Conservation (phyloP, 2,329 filamentous ascomycete genomes). For the Pestalotiopsis sp. region DNA sequence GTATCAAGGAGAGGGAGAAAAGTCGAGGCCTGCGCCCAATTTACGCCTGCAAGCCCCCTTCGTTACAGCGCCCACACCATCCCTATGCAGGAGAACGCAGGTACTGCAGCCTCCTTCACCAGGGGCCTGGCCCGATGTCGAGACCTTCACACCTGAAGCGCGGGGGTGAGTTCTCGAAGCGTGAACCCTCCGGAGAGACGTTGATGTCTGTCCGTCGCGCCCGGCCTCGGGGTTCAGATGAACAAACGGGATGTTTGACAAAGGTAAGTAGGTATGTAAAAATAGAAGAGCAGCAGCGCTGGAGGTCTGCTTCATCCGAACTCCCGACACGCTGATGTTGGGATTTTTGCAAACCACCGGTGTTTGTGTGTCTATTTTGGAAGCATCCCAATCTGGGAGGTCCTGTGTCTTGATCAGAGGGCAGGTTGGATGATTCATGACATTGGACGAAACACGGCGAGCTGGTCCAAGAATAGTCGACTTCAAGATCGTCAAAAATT, state of each 20-base stretch:
- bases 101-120: neutral
- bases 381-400: slow-evolving; percentile 2
- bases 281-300: neutral
- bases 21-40: neutral
- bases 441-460: slow-evolving; percentile 1
- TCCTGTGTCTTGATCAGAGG: neutral
- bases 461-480: neutral
- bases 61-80: neutral
- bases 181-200: neutral
- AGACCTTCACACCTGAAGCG: slow-evolving; percentile 4
- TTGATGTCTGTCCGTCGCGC: neutral
- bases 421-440: neutral
- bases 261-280: neutral
- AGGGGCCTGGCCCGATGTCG: neutral
- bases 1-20: neutral
- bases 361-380: neutral
- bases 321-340: neutral
- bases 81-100: neutral
- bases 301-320: neutral
- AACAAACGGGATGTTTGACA: neutral
- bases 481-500: neutral
- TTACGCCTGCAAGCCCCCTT: neutral
- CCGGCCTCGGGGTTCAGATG: neutral
- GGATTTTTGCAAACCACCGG: neutral
- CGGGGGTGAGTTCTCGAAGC: neutral